Evolutionary conservation across 495 filamentous ascomycete genomes (phyloP), one percentile per base, ranked within the genome.

Genomic region (Margaritispora aquatica): DNA sequence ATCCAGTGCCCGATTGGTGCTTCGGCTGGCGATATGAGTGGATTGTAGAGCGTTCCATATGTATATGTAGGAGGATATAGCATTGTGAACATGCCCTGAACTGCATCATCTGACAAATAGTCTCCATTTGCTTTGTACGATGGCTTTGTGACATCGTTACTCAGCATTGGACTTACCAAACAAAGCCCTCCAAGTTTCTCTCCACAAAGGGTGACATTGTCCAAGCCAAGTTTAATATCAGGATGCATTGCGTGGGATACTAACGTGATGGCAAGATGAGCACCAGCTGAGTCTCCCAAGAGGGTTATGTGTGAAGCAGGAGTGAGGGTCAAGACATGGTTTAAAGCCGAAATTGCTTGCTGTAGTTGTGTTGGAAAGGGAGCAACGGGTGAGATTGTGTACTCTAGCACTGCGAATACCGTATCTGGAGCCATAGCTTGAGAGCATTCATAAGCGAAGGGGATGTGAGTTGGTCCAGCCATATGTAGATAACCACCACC

Each of bases 281-380:
- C 88, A 15, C 88, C 88, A 13, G 88, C 88, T 1, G 86, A 90
- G 63, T 92, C 88, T 15, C 88, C 88, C 29, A 76, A 78, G 26
- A 90, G 75, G 60, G 77, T 82, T n/a, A 92, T 76, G 29, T 73
- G 74, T 1, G 73, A 75, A 0, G 83, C 70, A 17, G 54, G 11
- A 22, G 75, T 74, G 17, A 76, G 71, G 22, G 74, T 77, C n/a
- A 88, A 70, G 5, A 86, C 77, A 66, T 88, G 79, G 53, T 80
- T 74, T 68, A 88, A 89, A 3, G 82, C 88, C 31, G 73, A 69
- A 26, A 84, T 67, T 0, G 79, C 79, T 70, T 91, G 80, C 15
- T 83, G 73, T 8, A 89, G 64, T 64, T 90, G 88, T 7, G 73
- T 80, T 10, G 88, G 88, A 63, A 85, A 90, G 7, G 71, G 71